Conservation (phyloP, 805 yeast genomes). For the Sugiyamaella qingdaonensis region DNA sequence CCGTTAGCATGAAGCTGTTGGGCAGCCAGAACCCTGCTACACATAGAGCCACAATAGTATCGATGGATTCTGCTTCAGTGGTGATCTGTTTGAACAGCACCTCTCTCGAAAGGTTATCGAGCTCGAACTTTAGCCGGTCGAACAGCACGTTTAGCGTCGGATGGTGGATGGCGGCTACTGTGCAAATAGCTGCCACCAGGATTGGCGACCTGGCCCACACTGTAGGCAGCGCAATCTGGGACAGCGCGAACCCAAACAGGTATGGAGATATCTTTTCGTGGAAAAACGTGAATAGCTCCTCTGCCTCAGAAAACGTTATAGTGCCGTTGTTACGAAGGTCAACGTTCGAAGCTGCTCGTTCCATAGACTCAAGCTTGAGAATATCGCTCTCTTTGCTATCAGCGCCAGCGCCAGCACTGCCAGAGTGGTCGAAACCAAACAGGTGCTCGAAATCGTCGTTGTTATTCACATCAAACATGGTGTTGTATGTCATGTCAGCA, state of each 20-base stretch:
- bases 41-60: slow-evolving; percentile 58
- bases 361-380: background rate
- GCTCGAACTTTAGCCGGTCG: slow-evolving; percentile 27
- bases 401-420: background rate
- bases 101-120: slow-evolving; percentile 31
- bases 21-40: slow-evolving; percentile 68
- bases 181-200: slow-evolving; percentile 54
- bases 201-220: slow-evolving; percentile 57
- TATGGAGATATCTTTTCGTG: slow-evolving; percentile 56
- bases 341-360: background rate
- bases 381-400: background rate
- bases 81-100: slow-evolving; percentile 28
- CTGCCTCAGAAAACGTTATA: slow-evolving; percentile 36
- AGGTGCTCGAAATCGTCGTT: slow-evolving; percentile 2
- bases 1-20: slow-evolving; percentile 60
- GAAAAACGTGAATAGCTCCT: slow-evolving; percentile 49
- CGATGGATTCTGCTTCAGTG: slow-evolving; percentile 48
- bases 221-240: slow-evolving; percentile 44
- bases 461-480: slow-evolving; percentile 1
- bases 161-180: slow-evolving; percentile 61
- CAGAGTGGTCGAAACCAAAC: background rate
- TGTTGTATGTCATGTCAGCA: background rate
- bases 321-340: slow-evolving; percentile 36
- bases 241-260: slow-evolving; percentile 59
- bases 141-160: slow-evolving; percentile 34